phyloP scores from a whole-genome alignment of 202 grass and related monocot species.

The Sporobolus alterniflorus region DNA sequence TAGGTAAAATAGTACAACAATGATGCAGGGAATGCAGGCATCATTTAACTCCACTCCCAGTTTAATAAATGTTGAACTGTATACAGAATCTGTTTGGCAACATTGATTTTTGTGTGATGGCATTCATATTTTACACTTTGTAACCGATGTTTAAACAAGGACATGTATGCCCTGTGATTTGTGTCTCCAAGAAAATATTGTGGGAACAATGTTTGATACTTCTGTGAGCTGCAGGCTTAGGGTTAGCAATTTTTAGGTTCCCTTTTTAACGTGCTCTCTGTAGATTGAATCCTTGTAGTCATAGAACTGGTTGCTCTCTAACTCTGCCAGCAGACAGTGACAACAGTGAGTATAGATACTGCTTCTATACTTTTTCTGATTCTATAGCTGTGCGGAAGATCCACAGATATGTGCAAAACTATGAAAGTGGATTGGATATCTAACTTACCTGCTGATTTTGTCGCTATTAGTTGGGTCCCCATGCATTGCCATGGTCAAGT shows the following conservation, averaged over 20 bases:
- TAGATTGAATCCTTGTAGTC: too few species aligned
- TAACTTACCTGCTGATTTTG: background rate
- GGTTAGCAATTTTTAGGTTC: background rate
- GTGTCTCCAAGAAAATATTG: background rate
- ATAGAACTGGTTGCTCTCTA: too few species aligned
- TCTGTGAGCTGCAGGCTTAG: background rate
- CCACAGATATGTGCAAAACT: background rate
- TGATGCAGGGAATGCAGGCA: background rate
- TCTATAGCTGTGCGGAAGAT: background rate
- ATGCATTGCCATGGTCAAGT: background rate
- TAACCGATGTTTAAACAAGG: background rate
- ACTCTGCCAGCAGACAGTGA: too few species aligned
- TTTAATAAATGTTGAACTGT: background rate
- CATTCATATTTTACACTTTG: background rate
- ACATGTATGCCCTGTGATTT: background rate
- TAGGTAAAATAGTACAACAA: background rate
- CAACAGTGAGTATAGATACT: too few species aligned
- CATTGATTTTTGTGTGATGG: background rate
- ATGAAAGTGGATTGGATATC: background rate
- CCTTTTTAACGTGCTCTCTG: background rate
- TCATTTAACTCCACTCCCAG: background rate
- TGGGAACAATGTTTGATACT: slow-evolving; percentile 5
- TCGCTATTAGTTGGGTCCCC: background rate
- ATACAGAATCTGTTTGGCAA: background rate
- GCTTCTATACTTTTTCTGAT: background rate